phyloP scores from a whole-genome alignment of 352 stramenopile species.

The Phytophthora pistaciae region DNA sequence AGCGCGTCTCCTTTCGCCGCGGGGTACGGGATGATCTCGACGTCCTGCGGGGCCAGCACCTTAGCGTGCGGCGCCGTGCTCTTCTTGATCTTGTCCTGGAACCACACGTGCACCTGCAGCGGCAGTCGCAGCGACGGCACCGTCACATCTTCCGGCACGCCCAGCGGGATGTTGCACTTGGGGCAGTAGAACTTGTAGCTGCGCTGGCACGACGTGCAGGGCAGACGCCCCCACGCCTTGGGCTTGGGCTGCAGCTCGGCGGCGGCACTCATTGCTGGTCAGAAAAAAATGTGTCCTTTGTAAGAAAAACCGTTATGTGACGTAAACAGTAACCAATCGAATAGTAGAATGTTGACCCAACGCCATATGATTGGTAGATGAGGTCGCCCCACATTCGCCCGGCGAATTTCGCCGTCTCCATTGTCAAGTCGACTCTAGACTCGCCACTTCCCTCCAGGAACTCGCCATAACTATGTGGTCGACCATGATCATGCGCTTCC shows the following conservation, averaged over 20 bases:
- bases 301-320: neutral
- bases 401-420: constrained; percentile 2
- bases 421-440: constrained; percentile 1
- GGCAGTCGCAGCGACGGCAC: constrained; percentile 72
- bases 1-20: constrained; percentile 24
- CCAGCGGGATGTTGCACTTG: constrained; percentile 71
- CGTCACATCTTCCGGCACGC: constrained; percentile 52
- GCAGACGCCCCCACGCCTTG: constrained; percentile 60
- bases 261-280: constrained; percentile 8
- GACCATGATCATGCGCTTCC: constrained; percentile 62
- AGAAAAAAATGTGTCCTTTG: neutral
- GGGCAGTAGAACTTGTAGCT: constrained; percentile 92
- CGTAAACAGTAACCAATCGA: neutral
- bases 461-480: constrained; percentile 41
- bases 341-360: neutral
- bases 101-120: constrained; percentile 86
- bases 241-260: constrained; percentile 4
- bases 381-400: neutral
- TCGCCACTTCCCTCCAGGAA: neutral
- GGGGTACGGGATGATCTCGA: constrained; percentile 75
- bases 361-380: constrained; percentile 18
- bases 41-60: constrained; percentile 73
- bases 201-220: constrained; percentile 70
- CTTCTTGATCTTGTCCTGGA: constrained; percentile 92
- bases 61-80: constrained; percentile 90